phyloP scores from a whole-genome alignment of 2,329 filamentous ascomycete species.

The Scedosporium boydii region DNA sequence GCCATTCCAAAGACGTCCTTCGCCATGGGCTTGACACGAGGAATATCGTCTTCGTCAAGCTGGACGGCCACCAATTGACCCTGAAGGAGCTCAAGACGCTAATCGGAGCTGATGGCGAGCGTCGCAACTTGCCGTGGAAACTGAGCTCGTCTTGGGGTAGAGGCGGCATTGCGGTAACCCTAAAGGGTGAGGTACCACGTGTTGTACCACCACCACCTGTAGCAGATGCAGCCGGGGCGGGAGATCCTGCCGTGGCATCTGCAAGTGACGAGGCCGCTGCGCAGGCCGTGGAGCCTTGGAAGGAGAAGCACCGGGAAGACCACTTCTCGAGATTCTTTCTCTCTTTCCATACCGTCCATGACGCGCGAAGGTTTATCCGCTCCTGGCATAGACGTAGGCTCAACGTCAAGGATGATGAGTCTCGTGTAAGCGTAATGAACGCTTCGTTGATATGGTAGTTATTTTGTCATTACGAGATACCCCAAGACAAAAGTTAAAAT shows the following conservation, averaged over 20 bases:
- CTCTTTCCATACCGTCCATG: constrained; percentile 3
- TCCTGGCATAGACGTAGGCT: constrained; percentile 26
- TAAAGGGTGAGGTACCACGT: constrained; percentile 3
- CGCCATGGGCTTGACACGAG: constrained; percentile 9
- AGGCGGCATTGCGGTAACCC: constrained; percentile 7
- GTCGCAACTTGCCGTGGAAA: constrained; percentile 20
- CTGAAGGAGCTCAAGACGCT: constrained; percentile 21
- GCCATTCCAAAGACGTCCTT: constrained; percentile 3
- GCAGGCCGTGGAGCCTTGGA: not conserved
- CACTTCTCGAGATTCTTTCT: constrained; percentile 6
- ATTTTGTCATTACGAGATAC: not conserved
- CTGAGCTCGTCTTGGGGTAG: constrained; percentile 10
- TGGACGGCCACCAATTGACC: constrained; percentile 22
- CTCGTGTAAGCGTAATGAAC: constrained; percentile 7
- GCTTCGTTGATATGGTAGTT: constrained; percentile 5
- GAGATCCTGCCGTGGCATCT: not conserved
- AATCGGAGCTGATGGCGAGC: constrained; percentile 31
- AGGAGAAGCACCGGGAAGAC: not conserved
- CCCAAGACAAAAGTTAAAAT: not conserved
- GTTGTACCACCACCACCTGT: not conserved
- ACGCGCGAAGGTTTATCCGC: constrained; percentile 26
- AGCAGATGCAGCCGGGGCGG: not conserved
- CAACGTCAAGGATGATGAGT: constrained; percentile 6
- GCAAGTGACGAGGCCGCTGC: not conserved
- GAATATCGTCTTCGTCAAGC: constrained; percentile 18